Evolutionary conservation across 495 filamentous ascomycete species (phyloP), one percentile per base, ranked within the genome.

Genomic region (Aspergillus diversus): DNA sequence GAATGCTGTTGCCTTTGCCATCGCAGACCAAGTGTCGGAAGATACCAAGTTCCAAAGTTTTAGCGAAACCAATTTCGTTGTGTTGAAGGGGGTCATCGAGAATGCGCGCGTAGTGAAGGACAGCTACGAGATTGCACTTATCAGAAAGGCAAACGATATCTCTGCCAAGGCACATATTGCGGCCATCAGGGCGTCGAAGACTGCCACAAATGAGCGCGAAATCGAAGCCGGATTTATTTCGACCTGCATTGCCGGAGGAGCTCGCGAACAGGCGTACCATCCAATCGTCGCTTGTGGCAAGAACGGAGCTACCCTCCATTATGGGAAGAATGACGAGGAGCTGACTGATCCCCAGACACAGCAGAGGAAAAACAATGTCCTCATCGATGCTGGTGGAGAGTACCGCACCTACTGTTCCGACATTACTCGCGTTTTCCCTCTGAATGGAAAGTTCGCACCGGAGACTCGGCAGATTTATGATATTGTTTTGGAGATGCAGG

Each of bases 381-480:
- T 97, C 33, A 78, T 97, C 13, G 93, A 97, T 75, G 93, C 93
- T 8, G 93, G 92, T 21, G 85, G 81, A 33, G 93, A 97, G 76
- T 92, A 87, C 74, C 70, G 83, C 17, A 89, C 88, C 66, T 97
- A 97, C 70, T 90, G 90, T 54, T 81, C 90, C 5, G 93, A 97
- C 75, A 91, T 97, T 61, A 97, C 93, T n/a, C 84, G 93, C 55
- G 91, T 89, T 0, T 93, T 96, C 64, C 93, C 93, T 39, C 84
- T 97, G 65, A 84, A 79, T 21, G 93, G 92, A 35, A 87, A 80
- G 62, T 97, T 96, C 74, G 83, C 81, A 8, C 70, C 76, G 33
- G 90, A 97, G 76, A 89, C 86, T 57, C 77, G 84, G 37, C 83
- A 86, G 63, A 91, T 97, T 66, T 97, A 97, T 75, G 85, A 93